Evolutionary conservation across 2,329 filamentous ascomycete genomes (phyloP), one percentile per base, ranked within the genome.

Genomic region (Microdochium nivale): DNA sequence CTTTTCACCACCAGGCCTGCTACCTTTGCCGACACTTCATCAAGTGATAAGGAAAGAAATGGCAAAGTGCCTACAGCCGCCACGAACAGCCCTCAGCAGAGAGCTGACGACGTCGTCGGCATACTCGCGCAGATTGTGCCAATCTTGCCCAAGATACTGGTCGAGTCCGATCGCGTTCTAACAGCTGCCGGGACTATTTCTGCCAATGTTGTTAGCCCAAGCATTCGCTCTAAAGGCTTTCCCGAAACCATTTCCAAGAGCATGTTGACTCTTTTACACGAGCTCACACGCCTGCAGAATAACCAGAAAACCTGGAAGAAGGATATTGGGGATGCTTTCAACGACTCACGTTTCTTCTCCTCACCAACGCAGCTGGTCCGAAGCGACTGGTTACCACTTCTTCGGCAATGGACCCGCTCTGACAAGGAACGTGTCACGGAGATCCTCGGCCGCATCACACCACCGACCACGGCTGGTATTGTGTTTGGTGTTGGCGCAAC

Each of bases 401-500:
- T 99, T 23, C 84, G 83, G 37, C 90, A 96, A 65, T 96, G 91
- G 88, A 79, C 83, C 3, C 71, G 91, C 14, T 81, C 81, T 16
- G 94, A 99, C 67, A 96, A 95, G 69, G 91, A 96, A 51, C 83
- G 88, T 47, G 79, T 99, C 70, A 75, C 84, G 0, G 94, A 99
- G 55, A 74, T 96, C 3, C 70, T 97, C 9, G 76, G 80, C 35
- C 86, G 90, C 21, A 80, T 99, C 55, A 84, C 84, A 5, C 81
- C 91, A 3, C 94, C 94, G 5, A 90, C 91, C 1, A 92, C 91
- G 14, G 94, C 95, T 0, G 94, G 94, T 9, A 95, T 99, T 59
- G 92, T 99, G 65, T 99, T 47, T 62, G 94, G 94, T n/a, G 94
- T 99, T 0, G 95, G 95, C 11, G 94, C 94, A 7, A 90, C 89